Percentiles rank a stretch among this genome's conserved stretches.
These are phyloP conservation scores for Mortierella alpina DNA, from an alignment of 192 early-diverging fungal genomes.

Conservation along the genomic window DNA sequence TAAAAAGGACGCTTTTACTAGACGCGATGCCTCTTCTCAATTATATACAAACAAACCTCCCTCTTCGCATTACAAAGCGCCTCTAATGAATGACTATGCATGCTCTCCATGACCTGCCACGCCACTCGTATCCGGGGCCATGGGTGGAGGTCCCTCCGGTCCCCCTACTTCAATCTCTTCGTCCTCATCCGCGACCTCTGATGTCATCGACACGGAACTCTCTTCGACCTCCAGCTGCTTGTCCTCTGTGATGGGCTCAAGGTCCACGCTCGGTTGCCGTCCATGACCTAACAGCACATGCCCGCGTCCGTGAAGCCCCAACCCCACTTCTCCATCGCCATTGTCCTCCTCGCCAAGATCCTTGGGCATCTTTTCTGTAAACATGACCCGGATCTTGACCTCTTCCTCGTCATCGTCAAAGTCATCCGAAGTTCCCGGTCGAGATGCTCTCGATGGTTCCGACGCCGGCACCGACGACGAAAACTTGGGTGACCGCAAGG, in stretches of 20 bases:
- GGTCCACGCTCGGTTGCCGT: slow-evolving; percentile 24
- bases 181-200: slow-evolving; percentile 6
- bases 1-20: too few species aligned
- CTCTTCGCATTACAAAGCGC: too few species aligned
- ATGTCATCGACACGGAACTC: neutral
- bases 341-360: slow-evolving; percentile 41
- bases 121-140: too few species aligned
- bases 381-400: slow-evolving; percentile 27
- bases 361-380: slow-evolving; percentile 49
- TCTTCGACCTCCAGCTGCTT: slow-evolving; percentile 17
- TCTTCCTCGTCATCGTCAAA: slow-evolving; percentile 22
- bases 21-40: too few species aligned
- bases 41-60: too few species aligned
- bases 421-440: neutral
- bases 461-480: neutral
- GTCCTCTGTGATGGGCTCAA: slow-evolving; percentile 26
- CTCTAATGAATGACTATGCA: too few species aligned
- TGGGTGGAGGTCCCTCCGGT: neutral
- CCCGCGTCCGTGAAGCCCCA: neutral
- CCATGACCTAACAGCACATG: slow-evolving; percentile 10
- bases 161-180: neutral
- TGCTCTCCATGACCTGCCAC: too few species aligned
- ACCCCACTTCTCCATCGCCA: neutral
- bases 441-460: neutral
- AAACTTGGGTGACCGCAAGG: neutral